Percentiles rank a stretch among this genome's conserved stretches.
phyloP scores from a whole-genome alignment of 768 basidiomycete genomes.

The Xerocomus spinulosus region DNA sequence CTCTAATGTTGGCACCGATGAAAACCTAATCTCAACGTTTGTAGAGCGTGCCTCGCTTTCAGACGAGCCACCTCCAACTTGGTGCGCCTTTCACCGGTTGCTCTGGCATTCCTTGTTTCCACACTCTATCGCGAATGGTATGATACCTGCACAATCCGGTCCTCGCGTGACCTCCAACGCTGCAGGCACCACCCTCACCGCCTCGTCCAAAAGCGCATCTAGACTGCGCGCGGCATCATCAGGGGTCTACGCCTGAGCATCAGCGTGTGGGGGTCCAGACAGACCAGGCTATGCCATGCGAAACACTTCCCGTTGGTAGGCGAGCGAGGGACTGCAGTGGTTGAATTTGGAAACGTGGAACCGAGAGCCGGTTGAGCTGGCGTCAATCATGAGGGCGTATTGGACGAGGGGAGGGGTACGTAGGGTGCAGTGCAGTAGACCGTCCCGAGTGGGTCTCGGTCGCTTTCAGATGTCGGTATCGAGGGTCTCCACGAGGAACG shows the following conservation, averaged over 20 bases:
- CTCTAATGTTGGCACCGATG: no score
- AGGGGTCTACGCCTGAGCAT: slow-evolving; percentile 37
- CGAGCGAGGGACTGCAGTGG: slow-evolving; percentile 71
- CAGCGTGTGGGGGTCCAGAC: slow-evolving; percentile 44
- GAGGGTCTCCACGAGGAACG: slow-evolving; percentile 39
- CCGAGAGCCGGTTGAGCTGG: slow-evolving; percentile 94
- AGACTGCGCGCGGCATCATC: slow-evolving; percentile 72
- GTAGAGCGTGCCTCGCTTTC: no score
- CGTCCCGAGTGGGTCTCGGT: slow-evolving; percentile 70
- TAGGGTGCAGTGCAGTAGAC: slow-evolving; percentile 63
- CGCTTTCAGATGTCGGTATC: slow-evolving; percentile 56
- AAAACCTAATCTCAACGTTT: no score
- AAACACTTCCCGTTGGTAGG: slow-evolving; percentile 93
- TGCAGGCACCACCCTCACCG: slow-evolving; percentile 70
- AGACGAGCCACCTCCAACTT: no score
- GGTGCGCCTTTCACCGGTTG: no score
- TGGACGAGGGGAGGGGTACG: slow-evolving; percentile 61
- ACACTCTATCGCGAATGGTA: no score
- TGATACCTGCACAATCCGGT: no score
- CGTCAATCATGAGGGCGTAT: slow-evolving; percentile 97
- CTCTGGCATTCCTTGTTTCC: no score
- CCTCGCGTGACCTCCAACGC: no score
- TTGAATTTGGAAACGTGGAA: slow-evolving; percentile 99
- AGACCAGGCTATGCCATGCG: slow-evolving; percentile 77
- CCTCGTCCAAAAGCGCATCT: slow-evolving; percentile 76